phyloP scores from a whole-genome alignment of 371 early-diverging fungal species.

The Mucor lusitanicus region DNA sequence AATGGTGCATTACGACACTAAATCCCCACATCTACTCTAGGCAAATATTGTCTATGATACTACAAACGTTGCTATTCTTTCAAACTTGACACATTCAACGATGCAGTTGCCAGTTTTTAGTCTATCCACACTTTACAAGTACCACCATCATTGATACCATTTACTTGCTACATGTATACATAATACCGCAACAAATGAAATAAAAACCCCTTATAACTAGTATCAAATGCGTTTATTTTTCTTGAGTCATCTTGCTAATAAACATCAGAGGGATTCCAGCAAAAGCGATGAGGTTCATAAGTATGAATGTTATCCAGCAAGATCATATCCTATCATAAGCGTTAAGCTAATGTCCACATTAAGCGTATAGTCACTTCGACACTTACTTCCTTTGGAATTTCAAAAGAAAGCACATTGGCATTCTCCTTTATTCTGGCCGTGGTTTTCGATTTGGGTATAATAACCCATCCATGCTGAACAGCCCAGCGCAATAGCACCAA shows the following conservation, averaged over 20 bases:
- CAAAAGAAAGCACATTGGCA: conserved; percentile 44
- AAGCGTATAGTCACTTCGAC: background rate
- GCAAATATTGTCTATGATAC: too few relatives aligned
- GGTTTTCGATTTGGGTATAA: conserved; percentile 70
- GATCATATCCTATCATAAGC: conserved; percentile 52
- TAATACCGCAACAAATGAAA: too few relatives aligned
- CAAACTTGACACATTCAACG: too few relatives aligned
- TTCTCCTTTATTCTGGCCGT: conserved; percentile 59
- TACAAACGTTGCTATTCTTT: too few relatives aligned
- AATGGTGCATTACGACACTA: too few relatives aligned
- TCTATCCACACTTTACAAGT: too few relatives aligned
- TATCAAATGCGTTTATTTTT: too few relatives aligned
- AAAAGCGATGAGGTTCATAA: conserved; percentile 51
- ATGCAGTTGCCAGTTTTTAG: too few relatives aligned
- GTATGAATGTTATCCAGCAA: conserved; percentile 50
- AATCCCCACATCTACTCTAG: too few relatives aligned
- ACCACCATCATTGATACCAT: too few relatives aligned
- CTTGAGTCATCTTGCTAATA: background rate
- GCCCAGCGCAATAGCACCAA: conserved; percentile 84
- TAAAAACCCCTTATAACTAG: too few relatives aligned
- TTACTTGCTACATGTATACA: too few relatives aligned
- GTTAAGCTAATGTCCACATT: background rate
- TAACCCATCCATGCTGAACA: conserved; percentile 59
- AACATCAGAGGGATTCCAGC: conserved; percentile 67
- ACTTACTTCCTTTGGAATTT: conserved; percentile 48